Evolutionary conservation across 345 rosid genomes (phyloP).

Genomic region (Combretum micranthum): DNA sequence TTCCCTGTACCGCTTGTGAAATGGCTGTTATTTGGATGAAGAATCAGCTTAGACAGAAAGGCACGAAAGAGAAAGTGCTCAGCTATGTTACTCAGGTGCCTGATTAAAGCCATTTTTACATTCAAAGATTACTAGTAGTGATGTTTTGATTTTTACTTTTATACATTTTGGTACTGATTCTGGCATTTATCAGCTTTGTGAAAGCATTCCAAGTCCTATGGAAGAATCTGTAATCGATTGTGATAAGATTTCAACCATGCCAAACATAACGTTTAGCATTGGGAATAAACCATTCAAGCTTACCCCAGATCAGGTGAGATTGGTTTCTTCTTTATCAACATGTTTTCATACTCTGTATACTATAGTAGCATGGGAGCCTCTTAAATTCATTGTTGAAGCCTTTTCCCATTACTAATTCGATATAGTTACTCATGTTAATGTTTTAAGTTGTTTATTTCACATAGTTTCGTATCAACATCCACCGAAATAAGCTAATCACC

Average conservation of each 20-base stretch:
- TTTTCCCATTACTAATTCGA: too few relatives aligned
- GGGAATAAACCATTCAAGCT: constrained; percentile 52
- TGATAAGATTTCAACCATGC: constrained; percentile 37
- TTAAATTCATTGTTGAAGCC: too few relatives aligned
- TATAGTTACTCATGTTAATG: too few relatives aligned
- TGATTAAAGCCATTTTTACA: not conserved
- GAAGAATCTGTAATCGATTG: constrained; percentile 58
- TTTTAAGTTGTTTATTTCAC: too few relatives aligned
- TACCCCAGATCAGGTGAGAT: constrained; percentile 58
- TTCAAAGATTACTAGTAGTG: not conserved
- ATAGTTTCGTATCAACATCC: too few relatives aligned
- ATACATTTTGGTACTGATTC: not conserved
- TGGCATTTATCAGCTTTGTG: constrained; percentile 41
- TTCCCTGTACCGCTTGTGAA: constrained; percentile 46
- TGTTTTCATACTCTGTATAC: not conserved
- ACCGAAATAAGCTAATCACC: too few relatives aligned
- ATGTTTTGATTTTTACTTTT: not conserved
- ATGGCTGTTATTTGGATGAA: constrained; percentile 64
- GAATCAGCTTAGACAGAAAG: constrained; percentile 49
- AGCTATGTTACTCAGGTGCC: constrained; percentile 48
- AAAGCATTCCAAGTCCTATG: constrained; percentile 62
- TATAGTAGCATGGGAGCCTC: too few relatives aligned
- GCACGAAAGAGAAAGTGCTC: constrained; percentile 47
- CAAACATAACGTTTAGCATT: constrained; percentile 53
- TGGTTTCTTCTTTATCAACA: not conserved